phyloP scores from a whole-genome alignment of 495 filamentous ascomycete genomes.

The Hypoxylon perforatum region DNA sequence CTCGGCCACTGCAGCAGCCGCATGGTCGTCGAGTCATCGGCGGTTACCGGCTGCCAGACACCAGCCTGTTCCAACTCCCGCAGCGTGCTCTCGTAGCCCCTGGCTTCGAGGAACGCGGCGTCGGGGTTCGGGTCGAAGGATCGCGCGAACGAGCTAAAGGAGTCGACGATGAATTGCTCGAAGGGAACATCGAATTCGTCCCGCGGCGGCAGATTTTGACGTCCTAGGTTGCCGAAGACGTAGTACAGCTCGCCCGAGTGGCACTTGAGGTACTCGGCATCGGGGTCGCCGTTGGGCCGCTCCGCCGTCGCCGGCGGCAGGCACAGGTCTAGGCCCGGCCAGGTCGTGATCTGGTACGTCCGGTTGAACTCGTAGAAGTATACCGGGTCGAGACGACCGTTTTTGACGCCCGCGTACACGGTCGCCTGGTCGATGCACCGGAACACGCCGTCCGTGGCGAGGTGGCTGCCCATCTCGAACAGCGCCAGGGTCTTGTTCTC shows the following conservation, averaged over 20 bases:
- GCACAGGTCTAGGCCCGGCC: conserved; percentile 59
- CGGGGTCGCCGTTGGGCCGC: conserved; percentile 57
- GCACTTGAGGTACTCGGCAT: conserved; percentile 56
- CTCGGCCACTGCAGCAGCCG: conserved; percentile 52
- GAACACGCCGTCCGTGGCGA: conserved; percentile 62
- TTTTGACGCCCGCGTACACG: conserved; percentile 46
- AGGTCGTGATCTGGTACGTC: conserved; percentile 61
- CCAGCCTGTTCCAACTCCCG: conserved; percentile 16
- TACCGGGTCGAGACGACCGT: conserved; percentile 45
- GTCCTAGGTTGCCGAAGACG: conserved; percentile 51
- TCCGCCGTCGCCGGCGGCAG: conserved; percentile 50
- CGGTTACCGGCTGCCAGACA: conserved; percentile 44
- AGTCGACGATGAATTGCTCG: conserved; percentile 49
- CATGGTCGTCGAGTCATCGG: conserved; percentile 36
- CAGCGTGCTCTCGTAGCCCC: conserved; percentile 46
- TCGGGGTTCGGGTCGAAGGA: conserved; percentile 53
- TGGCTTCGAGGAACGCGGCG: conserved; percentile 40
- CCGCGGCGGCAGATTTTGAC: conserved; percentile 48
- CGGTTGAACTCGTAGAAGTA: conserved; percentile 64
- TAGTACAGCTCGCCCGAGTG: conserved; percentile 62
- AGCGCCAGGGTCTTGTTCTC: conserved; percentile 56
- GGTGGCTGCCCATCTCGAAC: conserved; percentile 55
- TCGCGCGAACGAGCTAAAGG: conserved; percentile 51
- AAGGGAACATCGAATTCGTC: conserved; percentile 53
- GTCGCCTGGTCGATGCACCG: conserved; percentile 63